Evolutionary conservation across 2,329 filamentous ascomycete genomes (phyloP).

Genomic region (Diaporthe nobilis): DNA sequence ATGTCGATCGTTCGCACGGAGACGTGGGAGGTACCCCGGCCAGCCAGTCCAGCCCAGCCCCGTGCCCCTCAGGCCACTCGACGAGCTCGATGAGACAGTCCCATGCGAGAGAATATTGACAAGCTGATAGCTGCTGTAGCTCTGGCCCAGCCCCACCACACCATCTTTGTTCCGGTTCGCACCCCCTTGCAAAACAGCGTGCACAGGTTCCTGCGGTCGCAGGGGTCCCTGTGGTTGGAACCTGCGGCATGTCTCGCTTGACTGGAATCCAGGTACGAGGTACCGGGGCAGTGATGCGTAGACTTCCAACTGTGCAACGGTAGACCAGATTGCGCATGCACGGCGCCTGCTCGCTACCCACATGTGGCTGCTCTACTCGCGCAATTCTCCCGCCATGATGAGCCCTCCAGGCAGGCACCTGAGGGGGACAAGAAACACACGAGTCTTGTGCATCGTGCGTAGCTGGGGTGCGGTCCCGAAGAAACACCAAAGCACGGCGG

Average conservation of each 20-base stretch:
- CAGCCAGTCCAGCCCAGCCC: not conserved
- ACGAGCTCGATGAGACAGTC: conserved; percentile 22
- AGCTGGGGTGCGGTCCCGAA: not conserved
- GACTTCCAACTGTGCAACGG: conserved; percentile 7
- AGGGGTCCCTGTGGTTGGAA: conserved; percentile 5
- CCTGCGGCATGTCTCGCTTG: conserved; percentile 24
- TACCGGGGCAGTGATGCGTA: conserved; percentile 18
- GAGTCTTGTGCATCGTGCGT: not conserved
- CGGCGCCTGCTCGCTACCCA: not conserved
- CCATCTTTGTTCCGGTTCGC: conserved; percentile 23
- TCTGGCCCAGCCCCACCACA: conserved; percentile 19
- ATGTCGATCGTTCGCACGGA: conserved; percentile 21
- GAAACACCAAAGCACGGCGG: conserved; percentile 19
- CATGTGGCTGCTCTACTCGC: not conserved
- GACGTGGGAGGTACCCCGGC: not conserved
- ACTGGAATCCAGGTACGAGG: conserved; percentile 25
- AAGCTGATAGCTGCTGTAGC: conserved; percentile 18
- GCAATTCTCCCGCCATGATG: not conserved
- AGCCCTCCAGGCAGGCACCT: not conserved
- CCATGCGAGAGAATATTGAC: conserved; percentile 10
- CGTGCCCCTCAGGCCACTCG: conserved; percentile 11
- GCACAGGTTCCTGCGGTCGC: conserved; percentile 16
- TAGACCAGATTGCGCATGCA: not conserved
- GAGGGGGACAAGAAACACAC: too few species aligned
- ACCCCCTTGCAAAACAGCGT: not conserved